Base-by-base conservation (phyloP, 1,284 basidiomycete genomes). In the Cutaneotrichosporon curvatum region DNA sequence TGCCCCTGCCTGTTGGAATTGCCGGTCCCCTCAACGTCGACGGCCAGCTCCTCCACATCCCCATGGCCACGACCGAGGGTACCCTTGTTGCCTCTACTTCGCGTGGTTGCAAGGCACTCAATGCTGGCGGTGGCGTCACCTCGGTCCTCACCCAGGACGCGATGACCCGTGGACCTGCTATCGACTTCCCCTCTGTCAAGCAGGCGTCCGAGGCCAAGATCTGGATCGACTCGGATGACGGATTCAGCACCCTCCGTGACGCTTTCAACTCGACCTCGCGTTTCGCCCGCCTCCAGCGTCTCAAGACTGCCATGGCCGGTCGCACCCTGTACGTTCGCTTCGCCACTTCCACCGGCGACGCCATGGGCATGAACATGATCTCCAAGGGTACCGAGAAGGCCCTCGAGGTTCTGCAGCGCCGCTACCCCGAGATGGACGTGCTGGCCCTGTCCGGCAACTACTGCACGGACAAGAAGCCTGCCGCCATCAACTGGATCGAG, bases 311-410 rank as follows among this genome's bases (percentile, higher is more conserved):
- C 1, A 75, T 94, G 65, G 91, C 91, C 2, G 91, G 91, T 19
- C 79, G 91, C 34, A 96, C 91, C 32, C 75, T 99, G 33, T 98
- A 85, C 69, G 84, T 97, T n/a, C 81, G 95, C 40, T 97, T 99
- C 65, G 87, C 87, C 39, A 97, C 91, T 49, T 84, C 79, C 43
- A 98, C 95, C 0, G 95, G 95, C 47, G 95, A 98, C 66, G 95
- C 94, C 23, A 99, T 98, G 94, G 94, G 94, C 28, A 98, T 99
- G 95, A 99, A 99, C 77, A 99, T 99, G 94, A 89, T 91, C 65
- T 86, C 84, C 21, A 94, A 94, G 73, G 91, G 91, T 7, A 90
- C 87, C 9, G 95, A 98, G 74, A 88, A 88, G 73, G 89, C 91
- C 18, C 79, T 99, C 16, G 86, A 85, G 62, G 79, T 78, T 28